A percentile compares a stretch with the other conserved stretches of the same genome.
These are phyloP conservation scores for Phylloporus rhodoxanthus DNA, from an alignment of 768 basidiomycete species.

Conservation along the genomic window DNA sequence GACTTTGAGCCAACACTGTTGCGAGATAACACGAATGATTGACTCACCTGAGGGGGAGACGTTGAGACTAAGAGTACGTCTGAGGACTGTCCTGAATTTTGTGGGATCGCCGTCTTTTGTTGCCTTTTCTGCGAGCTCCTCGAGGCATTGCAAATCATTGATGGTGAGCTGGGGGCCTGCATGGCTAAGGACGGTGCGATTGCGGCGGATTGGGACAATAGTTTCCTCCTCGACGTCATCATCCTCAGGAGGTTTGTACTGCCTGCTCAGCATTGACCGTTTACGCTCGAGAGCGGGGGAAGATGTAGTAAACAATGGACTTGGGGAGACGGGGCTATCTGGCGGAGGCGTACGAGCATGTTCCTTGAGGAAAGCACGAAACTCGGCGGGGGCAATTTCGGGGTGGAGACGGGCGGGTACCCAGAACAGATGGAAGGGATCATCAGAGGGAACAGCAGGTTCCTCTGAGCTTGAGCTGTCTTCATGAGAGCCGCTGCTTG, in stretches of 20 bases:
- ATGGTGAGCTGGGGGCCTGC: constrained; percentile 85
- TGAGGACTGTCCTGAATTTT: constrained; percentile 68
- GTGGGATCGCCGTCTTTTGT: constrained; percentile 77
- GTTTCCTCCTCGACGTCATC: constrained; percentile 71
- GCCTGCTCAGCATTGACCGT: constrained; percentile 90
- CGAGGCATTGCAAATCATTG: constrained; percentile 88
- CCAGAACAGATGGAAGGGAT: constrained; percentile 95
- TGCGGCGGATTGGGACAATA: constrained; percentile 65
- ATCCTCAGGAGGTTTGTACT: constrained; percentile 77
- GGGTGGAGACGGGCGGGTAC: constrained; percentile 95
- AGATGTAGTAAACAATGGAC: constrained; percentile 40
- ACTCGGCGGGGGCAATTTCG: constrained; percentile 95
- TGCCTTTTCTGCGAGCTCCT: constrained; percentile 88
- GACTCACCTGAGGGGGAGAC: constrained; percentile 76
- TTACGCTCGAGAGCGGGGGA: constrained; percentile 65
- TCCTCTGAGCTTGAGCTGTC: constrained; percentile 35
- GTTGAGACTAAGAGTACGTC: constrained; percentile 85
- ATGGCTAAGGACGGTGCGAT: constrained; percentile 59
- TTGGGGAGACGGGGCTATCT: constrained; percentile 39
- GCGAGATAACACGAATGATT: constrained; percentile 8
- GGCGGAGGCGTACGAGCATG: constrained; percentile 64
- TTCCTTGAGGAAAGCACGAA: constrained; percentile 90
- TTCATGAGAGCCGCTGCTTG: constrained; percentile 38
- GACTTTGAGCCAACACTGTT: constrained; percentile 18
- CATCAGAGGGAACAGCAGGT: constrained; percentile 42